These are phyloP conservation scores for Hordeum pubiflorum DNA, from an alignment of 202 grass and related monocot genomes.

Conservation along the genomic window DNA sequence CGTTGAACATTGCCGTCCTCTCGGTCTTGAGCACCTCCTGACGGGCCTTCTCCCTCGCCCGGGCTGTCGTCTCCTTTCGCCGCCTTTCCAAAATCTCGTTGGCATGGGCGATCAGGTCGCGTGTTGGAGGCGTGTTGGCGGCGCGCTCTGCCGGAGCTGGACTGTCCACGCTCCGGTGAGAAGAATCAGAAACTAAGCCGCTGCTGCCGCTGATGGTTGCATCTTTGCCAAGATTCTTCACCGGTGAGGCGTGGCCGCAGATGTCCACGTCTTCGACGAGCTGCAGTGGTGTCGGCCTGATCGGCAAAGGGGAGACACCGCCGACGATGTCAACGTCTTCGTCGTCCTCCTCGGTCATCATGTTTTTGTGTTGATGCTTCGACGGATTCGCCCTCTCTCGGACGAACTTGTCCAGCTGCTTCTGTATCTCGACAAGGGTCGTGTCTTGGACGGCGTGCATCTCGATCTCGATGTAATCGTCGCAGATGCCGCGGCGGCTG, in stretches of 20 bases:
- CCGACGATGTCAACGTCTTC: not conserved
- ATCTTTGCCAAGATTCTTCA: not conserved
- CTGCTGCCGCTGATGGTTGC: not conserved
- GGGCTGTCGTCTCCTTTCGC: too few relatives aligned
- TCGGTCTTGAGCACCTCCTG: too few relatives aligned
- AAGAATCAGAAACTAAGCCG: not conserved
- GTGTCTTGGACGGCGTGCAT: not conserved
- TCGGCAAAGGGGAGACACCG: not conserved
- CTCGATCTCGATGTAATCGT: not conserved
- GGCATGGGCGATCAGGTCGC: constrained; percentile 2
- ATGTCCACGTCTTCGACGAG: constrained; percentile 18
- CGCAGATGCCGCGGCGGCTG: too few relatives aligned
- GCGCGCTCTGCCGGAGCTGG: not conserved
- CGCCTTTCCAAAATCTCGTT: too few relatives aligned
- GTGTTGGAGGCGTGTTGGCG: too few relatives aligned
- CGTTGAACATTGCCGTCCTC: too few relatives aligned
- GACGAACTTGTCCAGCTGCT: not conserved
- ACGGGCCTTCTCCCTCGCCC: too few relatives aligned
- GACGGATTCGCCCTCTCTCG: not conserved
- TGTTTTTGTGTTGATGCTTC: too few relatives aligned
- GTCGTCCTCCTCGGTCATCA: not conserved
- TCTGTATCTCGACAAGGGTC: not conserved
- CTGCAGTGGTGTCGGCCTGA: not conserved
- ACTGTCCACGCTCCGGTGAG: not conserved
- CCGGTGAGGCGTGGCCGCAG: constrained; percentile 23